Evolutionary conservation across 495 filamentous ascomycete species (phyloP).

Genomic region (Aspergillus mulundensis): DNA sequence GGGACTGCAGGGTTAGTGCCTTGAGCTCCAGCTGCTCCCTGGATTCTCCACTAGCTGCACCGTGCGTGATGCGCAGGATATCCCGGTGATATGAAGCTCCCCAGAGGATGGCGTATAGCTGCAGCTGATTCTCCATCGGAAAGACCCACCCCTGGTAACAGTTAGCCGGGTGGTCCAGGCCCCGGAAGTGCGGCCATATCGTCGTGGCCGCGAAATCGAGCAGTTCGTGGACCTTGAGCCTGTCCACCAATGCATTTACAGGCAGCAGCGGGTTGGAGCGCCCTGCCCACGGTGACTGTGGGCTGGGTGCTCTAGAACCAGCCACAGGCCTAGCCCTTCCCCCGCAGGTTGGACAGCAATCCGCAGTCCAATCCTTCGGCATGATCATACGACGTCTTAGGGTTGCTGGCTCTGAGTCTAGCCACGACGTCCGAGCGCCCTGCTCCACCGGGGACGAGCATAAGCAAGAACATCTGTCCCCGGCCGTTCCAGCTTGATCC

Average conservation of each 20-base stretch:
- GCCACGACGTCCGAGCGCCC: too few relatives aligned
- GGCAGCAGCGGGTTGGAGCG: too few relatives aligned
- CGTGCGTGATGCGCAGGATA: conserved; percentile 1
- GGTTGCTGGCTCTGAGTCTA: too few relatives aligned
- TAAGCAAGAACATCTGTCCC: too few relatives aligned
- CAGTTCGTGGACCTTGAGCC: neutral
- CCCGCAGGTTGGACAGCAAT: neutral
- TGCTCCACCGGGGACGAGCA: too few relatives aligned
- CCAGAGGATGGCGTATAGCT: conserved; percentile 3
- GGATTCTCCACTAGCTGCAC: neutral
- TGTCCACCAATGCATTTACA: neutral
- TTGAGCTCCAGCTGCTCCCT: conserved; percentile 6
- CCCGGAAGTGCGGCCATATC: conserved; percentile 6
- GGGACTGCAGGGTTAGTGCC: neutral
- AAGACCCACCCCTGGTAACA: conserved; percentile 3
- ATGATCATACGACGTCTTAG: too few relatives aligned
- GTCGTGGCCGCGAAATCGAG: neutral
- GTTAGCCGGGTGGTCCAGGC: neutral
- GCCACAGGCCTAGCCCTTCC: neutral
- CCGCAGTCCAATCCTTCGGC: too few relatives aligned
- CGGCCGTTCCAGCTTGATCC: too few relatives aligned
- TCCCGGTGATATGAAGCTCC: conserved; percentile 2
- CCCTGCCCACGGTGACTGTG: neutral
- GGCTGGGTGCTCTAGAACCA: neutral
- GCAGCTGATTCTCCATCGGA: neutral